Evolutionary conservation across 2,329 filamentous ascomycete species (phyloP), one percentile per base, ranked within the genome.

Genomic region (Trichoderma atroviride): DNA sequence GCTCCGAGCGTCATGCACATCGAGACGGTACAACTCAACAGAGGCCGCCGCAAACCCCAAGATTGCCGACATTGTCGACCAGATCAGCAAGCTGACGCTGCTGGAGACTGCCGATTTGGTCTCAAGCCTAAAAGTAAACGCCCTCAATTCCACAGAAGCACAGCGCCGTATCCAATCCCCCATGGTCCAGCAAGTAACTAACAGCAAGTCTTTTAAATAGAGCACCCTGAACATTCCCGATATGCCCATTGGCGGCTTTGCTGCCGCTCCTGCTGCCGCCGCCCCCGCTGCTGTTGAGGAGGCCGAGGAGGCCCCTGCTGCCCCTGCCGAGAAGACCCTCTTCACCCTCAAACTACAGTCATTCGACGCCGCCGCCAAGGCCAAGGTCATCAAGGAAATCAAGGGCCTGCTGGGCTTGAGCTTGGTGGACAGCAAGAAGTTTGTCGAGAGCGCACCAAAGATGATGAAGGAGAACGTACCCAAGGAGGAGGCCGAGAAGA

Each of bases 311-410:
- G 92, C 92, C 1, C 94, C 95, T 43, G 92, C 93, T 3, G 92
- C 91, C 50, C 91, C 94, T 75, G 93, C 96, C 81, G 97, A 98
- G 88, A 98, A 91, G 90, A 95, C 95, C 4, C 88, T 99, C 72
- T 99, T 99, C 88, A 97, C 92, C 81, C 83, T 99, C 74, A 98
- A 97, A 86, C 90, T 99, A 72, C 87, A 92, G 81, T 91, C 91
- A 43, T 96, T 98, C 80, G 96, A 99, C 65, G 87, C 94, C 33
- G 87, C 83, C 62, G 85, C 95, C 73, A 99, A 99, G 87, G 94
- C 96, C 77, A 99, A 99, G 91, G 86, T 99, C 77, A 99, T 99
- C 88, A 99, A 99, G 89, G 96, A 99, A 86, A 88, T 99, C 85
- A 99, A 99, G 90, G 90, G 89, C 78, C 87, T 99, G 89, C 86